A percentile compares a stretch with the other conserved stretches of the same genome.
Conservation (phyloP, 495 filamentous ascomycete species). For the Annulohypoxylon bovei region DNA sequence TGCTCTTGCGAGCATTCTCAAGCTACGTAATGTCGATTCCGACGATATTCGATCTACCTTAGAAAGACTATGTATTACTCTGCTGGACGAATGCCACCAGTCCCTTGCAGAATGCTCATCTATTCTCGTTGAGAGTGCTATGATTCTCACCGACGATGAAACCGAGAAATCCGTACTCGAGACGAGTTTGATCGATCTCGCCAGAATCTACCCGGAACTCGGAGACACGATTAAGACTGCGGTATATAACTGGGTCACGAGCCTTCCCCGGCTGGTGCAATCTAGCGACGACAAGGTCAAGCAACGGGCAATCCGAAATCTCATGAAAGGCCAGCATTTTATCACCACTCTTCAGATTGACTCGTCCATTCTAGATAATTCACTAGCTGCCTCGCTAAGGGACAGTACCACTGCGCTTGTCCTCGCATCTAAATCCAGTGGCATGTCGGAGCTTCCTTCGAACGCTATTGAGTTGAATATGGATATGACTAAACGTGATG, state of each 20-base stretch:
- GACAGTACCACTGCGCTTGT: constrained; percentile 65
- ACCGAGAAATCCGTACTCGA: constrained; percentile 53
- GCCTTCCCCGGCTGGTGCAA: constrained; percentile 85
- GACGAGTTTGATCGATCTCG: constrained; percentile 67
- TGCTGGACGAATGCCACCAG: constrained; percentile 80
- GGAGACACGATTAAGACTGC: constrained; percentile 74
- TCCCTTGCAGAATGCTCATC: constrained; percentile 74
- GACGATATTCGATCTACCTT: constrained; percentile 75
- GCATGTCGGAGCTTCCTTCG: constrained; percentile 43
- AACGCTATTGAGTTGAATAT: constrained; percentile 35
- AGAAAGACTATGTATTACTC: constrained; percentile 71
- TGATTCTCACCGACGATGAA: constrained; percentile 72
- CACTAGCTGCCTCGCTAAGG: constrained; percentile 69
- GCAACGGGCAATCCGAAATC: constrained; percentile 72
- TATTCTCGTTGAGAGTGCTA: constrained; percentile 82
- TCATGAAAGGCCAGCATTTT: constrained; percentile 77
- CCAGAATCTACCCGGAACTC: constrained; percentile 69
- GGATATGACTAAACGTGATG: constrained; percentile 32
- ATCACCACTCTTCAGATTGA: constrained; percentile 72
- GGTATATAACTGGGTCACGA: constrained; percentile 81
- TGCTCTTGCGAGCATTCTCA: constrained; percentile 80
- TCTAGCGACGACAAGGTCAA: constrained; percentile 82
- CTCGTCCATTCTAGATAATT: constrained; percentile 73
- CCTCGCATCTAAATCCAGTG: constrained; percentile 47
- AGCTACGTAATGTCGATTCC: constrained; percentile 77